phyloP scores from a whole-genome alignment of 139 green algal genomes.

The Mychonastes homosphaera region DNA sequence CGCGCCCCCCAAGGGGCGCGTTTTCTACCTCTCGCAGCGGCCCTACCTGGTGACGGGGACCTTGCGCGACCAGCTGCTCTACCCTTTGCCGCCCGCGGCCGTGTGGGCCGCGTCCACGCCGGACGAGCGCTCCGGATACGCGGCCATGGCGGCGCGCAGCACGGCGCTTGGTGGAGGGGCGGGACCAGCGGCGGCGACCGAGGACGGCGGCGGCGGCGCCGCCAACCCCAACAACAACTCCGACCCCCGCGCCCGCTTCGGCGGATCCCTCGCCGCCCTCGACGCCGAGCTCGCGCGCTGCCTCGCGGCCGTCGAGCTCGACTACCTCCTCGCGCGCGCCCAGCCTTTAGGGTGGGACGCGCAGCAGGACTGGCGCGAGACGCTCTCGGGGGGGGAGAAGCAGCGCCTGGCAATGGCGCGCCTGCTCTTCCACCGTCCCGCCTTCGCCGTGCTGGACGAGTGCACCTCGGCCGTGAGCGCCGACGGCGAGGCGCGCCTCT shows the following conservation, averaged over 20 bases:
- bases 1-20: slow-evolving; percentile 27
- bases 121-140: too few relatives aligned
- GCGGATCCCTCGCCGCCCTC: slow-evolving; percentile 8
- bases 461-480: slow-evolving; percentile 69
- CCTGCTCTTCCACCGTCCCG: slow-evolving; percentile 73
- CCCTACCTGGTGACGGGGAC: slow-evolving; percentile 73
- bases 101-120: slow-evolving; percentile 38
- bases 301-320: slow-evolving; percentile 72
- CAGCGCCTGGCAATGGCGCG: slow-evolving; percentile 84
- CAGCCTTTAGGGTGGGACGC: slow-evolving; percentile 48
- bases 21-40: slow-evolving; percentile 84
- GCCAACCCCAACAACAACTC: too few relatives aligned
- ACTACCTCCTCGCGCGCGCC: slow-evolving; percentile 64
- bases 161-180: too few relatives aligned
- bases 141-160: too few relatives aligned
- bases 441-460: slow-evolving; percentile 84
- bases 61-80: slow-evolving; percentile 82
- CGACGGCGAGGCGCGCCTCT: slow-evolving; percentile 56
- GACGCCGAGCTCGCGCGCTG: slow-evolving; percentile 35
- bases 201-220: too few relatives aligned
- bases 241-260: slow-evolving; percentile 16
- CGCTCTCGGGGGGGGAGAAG: slow-evolving; percentile 78
- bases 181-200: too few relatives aligned
- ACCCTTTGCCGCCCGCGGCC: slow-evolving; percentile 59
- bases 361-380: slow-evolving; percentile 69